Evolutionary conservation across 1,284 basidiomycete species (phyloP).

Genomic region (Takashimella koratensis): DNA sequence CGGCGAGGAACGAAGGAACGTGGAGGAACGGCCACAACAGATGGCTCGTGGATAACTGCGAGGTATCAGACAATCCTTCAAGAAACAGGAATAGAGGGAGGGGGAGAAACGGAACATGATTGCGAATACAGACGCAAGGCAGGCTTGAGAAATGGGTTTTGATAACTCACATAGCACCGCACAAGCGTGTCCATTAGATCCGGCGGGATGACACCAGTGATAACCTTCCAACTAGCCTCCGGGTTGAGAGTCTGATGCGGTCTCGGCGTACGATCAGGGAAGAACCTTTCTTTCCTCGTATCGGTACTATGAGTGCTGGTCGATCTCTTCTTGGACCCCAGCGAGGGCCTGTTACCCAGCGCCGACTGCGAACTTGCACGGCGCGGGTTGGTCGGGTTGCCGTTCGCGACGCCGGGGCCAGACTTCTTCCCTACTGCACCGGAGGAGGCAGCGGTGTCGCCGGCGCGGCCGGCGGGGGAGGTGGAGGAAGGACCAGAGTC

Average conservation of each 20-base stretch:
- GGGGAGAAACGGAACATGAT: too few relatives aligned
- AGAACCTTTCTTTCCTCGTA: slow-evolving; percentile 40
- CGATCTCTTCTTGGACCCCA: slow-evolving; percentile 13
- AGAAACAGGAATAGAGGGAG: too few relatives aligned
- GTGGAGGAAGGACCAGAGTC: slow-evolving; percentile 4
- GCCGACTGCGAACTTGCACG: slow-evolving; percentile 18
- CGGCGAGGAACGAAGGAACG: slow-evolving; percentile 77
- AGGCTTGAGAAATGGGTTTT: slow-evolving; percentile 63
- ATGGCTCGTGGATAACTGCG: slow-evolving; percentile 84
- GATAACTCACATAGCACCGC: slow-evolving; percentile 54
- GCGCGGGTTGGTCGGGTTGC: slow-evolving; percentile 1
- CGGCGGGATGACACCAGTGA: slow-evolving; percentile 75
- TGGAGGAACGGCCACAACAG: slow-evolving; percentile 86
- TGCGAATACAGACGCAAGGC: too few relatives aligned
- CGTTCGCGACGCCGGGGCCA: background rate
- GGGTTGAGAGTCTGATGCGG: slow-evolving; percentile 68
- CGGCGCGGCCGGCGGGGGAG: slow-evolving; percentile 8
- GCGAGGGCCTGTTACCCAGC: slow-evolving; percentile 3
- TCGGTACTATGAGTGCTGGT: slow-evolving; percentile 14
- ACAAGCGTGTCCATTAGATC: slow-evolving; percentile 77
- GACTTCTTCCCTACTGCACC: background rate
- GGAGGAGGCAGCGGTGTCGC: background rate
- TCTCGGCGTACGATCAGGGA: slow-evolving; percentile 64
- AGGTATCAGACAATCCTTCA: too few relatives aligned
- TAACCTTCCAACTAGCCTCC: slow-evolving; percentile 64